phyloP scores from a whole-genome alignment of 352 stramenopile genomes.

The Aphanomyces invadans region DNA sequence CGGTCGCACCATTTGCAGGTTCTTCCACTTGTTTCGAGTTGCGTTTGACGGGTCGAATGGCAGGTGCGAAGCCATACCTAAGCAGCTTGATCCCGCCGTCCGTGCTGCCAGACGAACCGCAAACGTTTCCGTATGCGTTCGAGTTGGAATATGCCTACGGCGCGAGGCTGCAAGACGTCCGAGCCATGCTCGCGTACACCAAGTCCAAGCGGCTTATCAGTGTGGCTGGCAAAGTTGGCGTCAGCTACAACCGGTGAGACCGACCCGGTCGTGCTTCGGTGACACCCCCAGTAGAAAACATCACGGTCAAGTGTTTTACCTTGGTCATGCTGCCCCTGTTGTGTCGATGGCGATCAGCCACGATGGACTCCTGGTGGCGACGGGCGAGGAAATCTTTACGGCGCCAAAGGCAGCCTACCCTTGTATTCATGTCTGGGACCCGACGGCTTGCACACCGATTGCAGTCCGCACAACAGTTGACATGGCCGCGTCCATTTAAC shows the following conservation, averaged over 20 bases:
- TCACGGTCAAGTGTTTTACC: constrained; percentile 64
- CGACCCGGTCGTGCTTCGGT: no score
- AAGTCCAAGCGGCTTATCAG: constrained; percentile 61
- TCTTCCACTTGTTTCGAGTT: no score
- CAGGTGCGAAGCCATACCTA: constrained; percentile 49
- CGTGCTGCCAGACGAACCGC: constrained; percentile 30
- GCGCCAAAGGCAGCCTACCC: constrained; percentile 42
- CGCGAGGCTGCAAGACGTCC: constrained; percentile 44
- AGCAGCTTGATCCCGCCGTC: constrained; percentile 54
- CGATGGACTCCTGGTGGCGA: constrained; percentile 55
- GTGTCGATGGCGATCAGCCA: constrained; percentile 39
- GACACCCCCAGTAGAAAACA: no score
- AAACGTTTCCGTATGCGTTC: constrained; percentile 32
- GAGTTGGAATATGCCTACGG: constrained; percentile 67
- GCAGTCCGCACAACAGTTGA: constrained; percentile 19
- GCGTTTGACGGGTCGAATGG: no score
- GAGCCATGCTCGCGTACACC: constrained; percentile 51
- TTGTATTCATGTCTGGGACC: constrained; percentile 70
- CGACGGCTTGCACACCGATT: constrained; percentile 42
- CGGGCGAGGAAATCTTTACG: constrained; percentile 65
- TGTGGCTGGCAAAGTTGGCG: constrained; percentile 45
- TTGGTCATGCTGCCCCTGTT: constrained; percentile 46
- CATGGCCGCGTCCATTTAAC: no score
- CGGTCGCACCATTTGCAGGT: constrained; percentile 19
- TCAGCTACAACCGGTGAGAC: constrained; percentile 65